phyloP scores from a whole-genome alignment of 2,329 filamentous ascomycete species.

The Penicillium sp. region DNA sequence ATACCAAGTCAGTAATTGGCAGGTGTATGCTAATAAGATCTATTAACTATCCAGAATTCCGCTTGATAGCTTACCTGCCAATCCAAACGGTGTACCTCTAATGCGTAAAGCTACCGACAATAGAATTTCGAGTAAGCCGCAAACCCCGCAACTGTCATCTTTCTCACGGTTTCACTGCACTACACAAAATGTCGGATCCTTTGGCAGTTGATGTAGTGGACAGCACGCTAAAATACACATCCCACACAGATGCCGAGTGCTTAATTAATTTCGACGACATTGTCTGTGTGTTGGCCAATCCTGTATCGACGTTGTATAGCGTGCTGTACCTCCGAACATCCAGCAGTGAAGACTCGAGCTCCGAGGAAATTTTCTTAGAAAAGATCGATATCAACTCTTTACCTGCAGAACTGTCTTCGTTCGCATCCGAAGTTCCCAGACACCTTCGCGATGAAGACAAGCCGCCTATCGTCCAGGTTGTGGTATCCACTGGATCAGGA shows the following conservation, averaged over 20 bases:
- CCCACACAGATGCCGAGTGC: constrained; percentile 11
- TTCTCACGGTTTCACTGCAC: background rate
- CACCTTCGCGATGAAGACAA: constrained; percentile 20
- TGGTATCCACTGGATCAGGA: constrained; percentile 68
- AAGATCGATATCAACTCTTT: constrained; percentile 19
- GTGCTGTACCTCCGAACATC: constrained; percentile 26
- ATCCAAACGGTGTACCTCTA: too few species aligned
- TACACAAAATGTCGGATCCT: background rate
- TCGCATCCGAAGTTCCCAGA: constrained; percentile 21
- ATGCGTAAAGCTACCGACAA: background rate
- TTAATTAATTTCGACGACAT: constrained; percentile 24
- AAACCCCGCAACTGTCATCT: background rate
- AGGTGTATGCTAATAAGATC: too few species aligned
- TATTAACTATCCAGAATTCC: too few species aligned
- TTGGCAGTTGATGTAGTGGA: constrained; percentile 9
- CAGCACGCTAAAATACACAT: constrained; percentile 21
- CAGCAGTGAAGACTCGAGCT: background rate
- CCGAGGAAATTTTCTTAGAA: constrained; percentile 9
- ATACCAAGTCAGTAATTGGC: background rate
- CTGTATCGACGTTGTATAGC: constrained; percentile 6
- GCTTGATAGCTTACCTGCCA: too few species aligned
- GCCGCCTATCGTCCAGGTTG: constrained; percentile 49
- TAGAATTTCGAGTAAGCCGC: background rate
- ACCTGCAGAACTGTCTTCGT: constrained; percentile 16
- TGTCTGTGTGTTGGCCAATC: constrained; percentile 24